Evolutionary conservation across 2,329 filamentous ascomycete genomes (phyloP).

Genomic region (Trichoderma guizhouense): DNA sequence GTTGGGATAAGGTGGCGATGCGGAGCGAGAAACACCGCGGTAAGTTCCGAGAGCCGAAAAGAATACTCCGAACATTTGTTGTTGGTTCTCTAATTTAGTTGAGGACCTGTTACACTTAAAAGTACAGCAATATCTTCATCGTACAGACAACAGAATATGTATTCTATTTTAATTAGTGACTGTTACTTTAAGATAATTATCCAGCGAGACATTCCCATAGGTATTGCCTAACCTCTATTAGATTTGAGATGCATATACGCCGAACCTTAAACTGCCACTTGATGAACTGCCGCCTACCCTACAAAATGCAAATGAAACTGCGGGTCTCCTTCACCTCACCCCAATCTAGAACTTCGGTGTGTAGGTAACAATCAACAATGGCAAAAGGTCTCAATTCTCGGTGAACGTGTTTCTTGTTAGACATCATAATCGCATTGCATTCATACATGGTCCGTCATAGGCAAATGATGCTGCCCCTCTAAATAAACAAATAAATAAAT

Average conservation of each 20-base stretch:
- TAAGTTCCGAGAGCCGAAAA: not conserved
- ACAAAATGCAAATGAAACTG: not conserved
- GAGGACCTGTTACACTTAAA: not conserved
- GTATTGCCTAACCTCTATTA: not conserved
- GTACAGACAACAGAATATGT: not conserved
- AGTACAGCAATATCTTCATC: not conserved
- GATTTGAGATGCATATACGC: not conserved
- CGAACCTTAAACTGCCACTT: not conserved
- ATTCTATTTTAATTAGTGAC: not conserved
- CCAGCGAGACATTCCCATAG: not conserved
- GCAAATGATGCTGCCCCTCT: not conserved
- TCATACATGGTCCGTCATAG: not conserved
- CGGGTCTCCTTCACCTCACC: not conserved
- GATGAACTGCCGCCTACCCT: not conserved
- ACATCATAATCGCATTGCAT: conserved; percentile 8
- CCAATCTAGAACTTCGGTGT: not conserved
- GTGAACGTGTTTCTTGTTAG: not conserved
- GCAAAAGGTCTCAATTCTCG: not conserved
- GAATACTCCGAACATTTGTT: not conserved
- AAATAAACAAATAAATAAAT: not conserved
- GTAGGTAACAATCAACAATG: not conserved
- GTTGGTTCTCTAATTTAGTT: not conserved
- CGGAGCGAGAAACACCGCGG: not conserved
- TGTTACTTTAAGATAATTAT: not conserved
- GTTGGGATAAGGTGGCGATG: not conserved